phyloP scores from a whole-genome alignment of 768 basidiomycete genomes.

The Agrocybe pediades region DNA sequence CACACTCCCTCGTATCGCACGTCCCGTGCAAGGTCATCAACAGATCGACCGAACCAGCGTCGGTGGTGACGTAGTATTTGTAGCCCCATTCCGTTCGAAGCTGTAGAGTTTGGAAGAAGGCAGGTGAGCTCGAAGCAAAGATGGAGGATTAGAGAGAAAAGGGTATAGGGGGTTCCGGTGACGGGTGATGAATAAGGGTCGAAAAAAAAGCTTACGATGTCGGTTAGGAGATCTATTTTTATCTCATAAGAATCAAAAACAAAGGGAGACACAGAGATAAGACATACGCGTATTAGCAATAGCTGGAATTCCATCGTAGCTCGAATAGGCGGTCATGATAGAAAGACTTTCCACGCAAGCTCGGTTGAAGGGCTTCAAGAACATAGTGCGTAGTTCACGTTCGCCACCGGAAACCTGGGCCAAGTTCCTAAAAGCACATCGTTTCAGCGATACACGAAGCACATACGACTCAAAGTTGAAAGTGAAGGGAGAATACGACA shows the following conservation, averaged over 20 bases:
- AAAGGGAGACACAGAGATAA: not conserved
- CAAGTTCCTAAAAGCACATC: slow-evolving; percentile 52
- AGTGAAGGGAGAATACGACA: slow-evolving; percentile 1
- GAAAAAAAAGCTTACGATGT: slow-evolving; percentile 42
- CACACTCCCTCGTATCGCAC: slow-evolving; percentile 61
- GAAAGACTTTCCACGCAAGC: slow-evolving; percentile 61
- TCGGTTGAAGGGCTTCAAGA: slow-evolving; percentile 61
- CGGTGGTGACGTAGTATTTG: slow-evolving; percentile 64
- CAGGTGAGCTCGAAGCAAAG: too few relatives aligned
- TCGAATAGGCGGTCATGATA: slow-evolving; percentile 74
- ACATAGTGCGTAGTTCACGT: slow-evolving; percentile 62
- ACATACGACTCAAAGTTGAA: too few relatives aligned
- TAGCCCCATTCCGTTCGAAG: slow-evolving; percentile 69
- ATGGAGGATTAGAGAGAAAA: too few relatives aligned
- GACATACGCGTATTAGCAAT: slow-evolving; percentile 58
- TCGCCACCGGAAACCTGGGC: slow-evolving; percentile 70
- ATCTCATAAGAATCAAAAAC: not conserved
- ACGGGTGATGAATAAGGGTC: not conserved
- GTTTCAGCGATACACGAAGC: too few relatives aligned
- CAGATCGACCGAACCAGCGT: slow-evolving; percentile 64
- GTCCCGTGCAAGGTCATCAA: slow-evolving; percentile 54
- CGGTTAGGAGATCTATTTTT: not conserved
- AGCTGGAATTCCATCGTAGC: slow-evolving; percentile 68
- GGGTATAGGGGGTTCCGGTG: too few relatives aligned
- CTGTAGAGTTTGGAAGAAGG: slow-evolving; percentile 34